Conservation (phyloP, 1,284 basidiomycete genomes). For the Vanrija humicola region DNA sequence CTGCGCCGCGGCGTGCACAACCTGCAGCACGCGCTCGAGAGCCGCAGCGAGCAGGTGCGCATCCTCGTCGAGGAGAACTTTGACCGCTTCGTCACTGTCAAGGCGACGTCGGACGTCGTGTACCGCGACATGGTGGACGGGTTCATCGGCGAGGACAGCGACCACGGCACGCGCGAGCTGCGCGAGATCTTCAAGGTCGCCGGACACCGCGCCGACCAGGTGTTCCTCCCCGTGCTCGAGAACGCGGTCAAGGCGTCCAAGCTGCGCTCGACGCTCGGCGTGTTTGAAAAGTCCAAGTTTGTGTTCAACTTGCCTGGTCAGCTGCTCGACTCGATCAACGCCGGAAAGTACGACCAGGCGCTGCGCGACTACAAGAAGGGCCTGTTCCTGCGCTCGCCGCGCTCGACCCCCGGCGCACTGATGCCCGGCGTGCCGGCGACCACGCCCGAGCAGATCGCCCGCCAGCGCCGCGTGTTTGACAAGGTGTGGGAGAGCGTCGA, state of each 20-base stretch:
- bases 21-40: constrained; percentile 72
- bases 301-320: constrained; percentile 95
- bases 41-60: constrained; percentile 85
- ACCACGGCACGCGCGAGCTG: constrained; percentile 79
- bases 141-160: constrained; percentile 67
- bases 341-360: constrained; percentile 83
- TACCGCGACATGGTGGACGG: constrained; percentile 92
- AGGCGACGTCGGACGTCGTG: constrained; percentile 88
- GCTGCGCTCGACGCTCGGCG: constrained; percentile 83
- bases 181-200: constrained; percentile 74
- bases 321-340: constrained; percentile 75
- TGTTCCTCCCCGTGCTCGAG: constrained; percentile 93
- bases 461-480: constrained; percentile 87
- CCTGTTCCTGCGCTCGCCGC: constrained; percentile 71
- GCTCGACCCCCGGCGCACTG: constrained; percentile 74
- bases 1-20: constrained; percentile 69
- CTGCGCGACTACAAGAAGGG: constrained; percentile 97
- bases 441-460: constrained; percentile 57
- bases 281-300: constrained; percentile 96
- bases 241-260: constrained; percentile 93
- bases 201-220: constrained; percentile 85
- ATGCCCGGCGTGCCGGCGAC: constrained; percentile 55
- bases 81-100: constrained; percentile 95
- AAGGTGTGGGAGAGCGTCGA: constrained; percentile 97
- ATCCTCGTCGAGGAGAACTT: constrained; percentile 97